These are phyloP conservation scores for Knoxia roxburghii DNA, from an alignment of 257 asterid genomes.

Conservation along the genomic window DNA sequence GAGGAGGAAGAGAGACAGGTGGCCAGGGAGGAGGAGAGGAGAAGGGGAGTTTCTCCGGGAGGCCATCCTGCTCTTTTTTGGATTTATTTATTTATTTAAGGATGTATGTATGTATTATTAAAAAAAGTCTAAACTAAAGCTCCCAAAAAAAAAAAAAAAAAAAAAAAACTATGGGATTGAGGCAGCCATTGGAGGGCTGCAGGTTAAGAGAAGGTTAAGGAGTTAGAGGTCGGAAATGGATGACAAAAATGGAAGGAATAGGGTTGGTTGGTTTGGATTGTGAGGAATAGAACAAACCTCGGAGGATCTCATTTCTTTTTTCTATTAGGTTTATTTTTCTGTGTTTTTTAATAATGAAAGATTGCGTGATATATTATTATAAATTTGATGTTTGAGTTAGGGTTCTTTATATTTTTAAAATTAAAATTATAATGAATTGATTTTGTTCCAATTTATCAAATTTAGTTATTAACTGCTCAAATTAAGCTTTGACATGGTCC, in stretches of 20 bases:
- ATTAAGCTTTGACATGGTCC: no score
- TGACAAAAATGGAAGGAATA: constrained; percentile 27
- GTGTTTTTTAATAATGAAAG: no score
- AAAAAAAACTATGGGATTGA: constrained; percentile 52
- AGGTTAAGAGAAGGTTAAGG: constrained; percentile 50
- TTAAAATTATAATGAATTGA: no score
- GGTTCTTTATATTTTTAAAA: no score
- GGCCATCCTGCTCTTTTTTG: constrained; percentile 76
- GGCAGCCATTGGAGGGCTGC: constrained; percentile 56
- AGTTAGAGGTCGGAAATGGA: constrained; percentile 30
- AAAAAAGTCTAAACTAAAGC: background rate
- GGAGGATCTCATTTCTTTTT: constrained; percentile 24
- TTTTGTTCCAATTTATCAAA: no score
- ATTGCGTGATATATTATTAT: no score
- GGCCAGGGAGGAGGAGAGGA: constrained; percentile 38
- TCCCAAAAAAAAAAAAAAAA: constrained; percentile 19
- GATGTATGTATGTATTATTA: constrained; percentile 1
- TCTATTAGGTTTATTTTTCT: background rate
- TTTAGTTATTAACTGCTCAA: no score
- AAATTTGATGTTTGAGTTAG: no score
- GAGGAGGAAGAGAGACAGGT: constrained; percentile 47
- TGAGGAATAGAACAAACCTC: constrained; percentile 36
- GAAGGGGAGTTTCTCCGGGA: constrained; percentile 29
- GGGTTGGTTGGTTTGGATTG: constrained; percentile 25
- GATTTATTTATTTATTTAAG: constrained; percentile 16